phyloP scores from a whole-genome alignment of 2,329 filamentous ascomycete genomes.

The Zasmidium citrigriseum region DNA sequence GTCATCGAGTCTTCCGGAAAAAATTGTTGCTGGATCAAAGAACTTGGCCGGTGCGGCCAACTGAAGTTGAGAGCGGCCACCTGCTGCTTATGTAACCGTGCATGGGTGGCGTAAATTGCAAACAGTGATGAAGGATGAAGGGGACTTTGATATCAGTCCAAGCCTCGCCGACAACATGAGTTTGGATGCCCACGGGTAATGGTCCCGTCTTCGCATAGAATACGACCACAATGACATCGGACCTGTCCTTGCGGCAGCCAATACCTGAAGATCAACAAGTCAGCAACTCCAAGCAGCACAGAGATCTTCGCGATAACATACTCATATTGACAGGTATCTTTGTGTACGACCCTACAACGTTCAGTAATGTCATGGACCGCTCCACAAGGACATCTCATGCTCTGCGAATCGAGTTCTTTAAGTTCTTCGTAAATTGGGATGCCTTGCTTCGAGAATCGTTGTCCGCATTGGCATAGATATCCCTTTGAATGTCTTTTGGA shows the following conservation, averaged over 20 bases:
- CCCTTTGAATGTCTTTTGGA: too few relatives aligned
- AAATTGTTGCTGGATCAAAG: too few relatives aligned
- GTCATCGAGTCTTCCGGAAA: too few relatives aligned
- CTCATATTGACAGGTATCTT: neutral
- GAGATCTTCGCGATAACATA: too few relatives aligned
- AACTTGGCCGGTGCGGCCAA: too few relatives aligned
- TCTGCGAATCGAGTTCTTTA: neutral
- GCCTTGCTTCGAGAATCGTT: neutral
- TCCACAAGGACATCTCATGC: neutral
- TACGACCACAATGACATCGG: neutral
- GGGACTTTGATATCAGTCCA: neutral
- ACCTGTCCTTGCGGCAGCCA: neutral
- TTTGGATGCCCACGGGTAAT: neutral
- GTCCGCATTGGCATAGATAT: neutral
- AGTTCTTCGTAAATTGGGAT: neutral
- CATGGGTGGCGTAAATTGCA: too few relatives aligned
- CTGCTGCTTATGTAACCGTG: too few relatives aligned
- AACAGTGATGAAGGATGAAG: neutral
- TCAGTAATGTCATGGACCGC: neutral
- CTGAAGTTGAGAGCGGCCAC: too few relatives aligned
- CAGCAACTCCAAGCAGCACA: too few relatives aligned
- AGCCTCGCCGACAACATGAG: neutral
- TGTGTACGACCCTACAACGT: neutral
- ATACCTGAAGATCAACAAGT: too few relatives aligned
- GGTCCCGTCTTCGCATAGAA: neutral